Evolutionary conservation across 441 rosid species (phyloP), one percentile per base, ranked within the genome.

Genomic region (Melastoma candidum): DNA sequence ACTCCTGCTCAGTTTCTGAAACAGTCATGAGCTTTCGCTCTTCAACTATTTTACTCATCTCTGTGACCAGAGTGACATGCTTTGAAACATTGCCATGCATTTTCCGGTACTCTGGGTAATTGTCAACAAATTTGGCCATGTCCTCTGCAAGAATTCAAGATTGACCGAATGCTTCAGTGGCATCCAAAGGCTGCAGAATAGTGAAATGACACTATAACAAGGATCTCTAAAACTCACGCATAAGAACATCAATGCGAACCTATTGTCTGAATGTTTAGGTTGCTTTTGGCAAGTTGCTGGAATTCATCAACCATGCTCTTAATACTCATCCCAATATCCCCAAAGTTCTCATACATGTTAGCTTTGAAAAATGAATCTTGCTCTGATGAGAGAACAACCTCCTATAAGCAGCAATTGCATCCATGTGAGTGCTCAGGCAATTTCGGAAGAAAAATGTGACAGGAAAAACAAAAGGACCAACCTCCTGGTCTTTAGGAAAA

Each of bases 51-150:
- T 79, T 88, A 84, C 98, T 92, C 97, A 92, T 85, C 72, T 92
- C 98, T 52, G 98, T 92, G 44, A 88, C 98, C 78, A 92, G 68
- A n/a, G 95, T 82, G 25, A 92, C 95, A 72, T 92, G 98, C 70
- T 92, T 92, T 48, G 97, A 92, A 32, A 88, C 98, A 68, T 88
- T 92, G 53, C 98, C 97, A 54, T 92, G 98, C 98, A 88, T 92
- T 76, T 92, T 88, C 70, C 83, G 78, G 66, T 85, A 92, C 78
- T 84, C 95, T 4, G 97, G 97, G 63, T 88, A 92, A 61, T 78
- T 88, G 62, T 88, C 97, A 66, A 92, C 92, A 78, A 92, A 92
- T 67, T 86, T 92, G 69, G 95, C 94, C 98, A 88, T 88, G 72
- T 92, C 98, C 65, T 85, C 98, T 92, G 86, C 76, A 74, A 61